A percentile compares a stretch with the other conserved stretches of the same genome.
phyloP scores from a whole-genome alignment of 495 filamentous ascomycete species.

The Halenospora varia region DNA sequence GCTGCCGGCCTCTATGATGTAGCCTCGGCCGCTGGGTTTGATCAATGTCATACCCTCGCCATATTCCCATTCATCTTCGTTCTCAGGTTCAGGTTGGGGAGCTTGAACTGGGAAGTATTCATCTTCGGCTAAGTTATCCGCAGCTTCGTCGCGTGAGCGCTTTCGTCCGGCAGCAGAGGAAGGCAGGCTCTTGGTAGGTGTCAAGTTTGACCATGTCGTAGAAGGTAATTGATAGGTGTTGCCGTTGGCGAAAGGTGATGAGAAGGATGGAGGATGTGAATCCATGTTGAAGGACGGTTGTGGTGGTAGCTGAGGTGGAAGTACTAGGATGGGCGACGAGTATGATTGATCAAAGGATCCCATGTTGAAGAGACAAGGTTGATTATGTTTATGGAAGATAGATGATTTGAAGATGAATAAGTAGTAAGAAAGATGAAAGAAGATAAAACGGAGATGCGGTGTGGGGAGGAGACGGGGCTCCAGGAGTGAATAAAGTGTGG shows the following conservation, averaged over 20 bases:
- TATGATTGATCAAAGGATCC: slow-evolving; percentile 20
- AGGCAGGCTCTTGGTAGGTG: slow-evolving; percentile 13
- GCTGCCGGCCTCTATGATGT: slow-evolving; percentile 60
- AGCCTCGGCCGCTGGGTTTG: slow-evolving; percentile 57
- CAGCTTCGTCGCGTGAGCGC: slow-evolving; percentile 60
- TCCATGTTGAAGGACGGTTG: slow-evolving; percentile 35
- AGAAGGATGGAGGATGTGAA: slow-evolving; percentile 37
- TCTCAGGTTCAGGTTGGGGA: slow-evolving; percentile 37
- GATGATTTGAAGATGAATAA: slow-evolving; percentile 10
- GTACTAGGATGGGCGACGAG: slow-evolving; percentile 43
- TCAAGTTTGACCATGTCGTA: slow-evolving; percentile 17
- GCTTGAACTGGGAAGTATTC: slow-evolving; percentile 40
- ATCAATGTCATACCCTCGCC: slow-evolving; percentile 75
- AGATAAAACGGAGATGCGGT: slow-evolving; percentile 9
- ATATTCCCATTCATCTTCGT: slow-evolving; percentile 56
- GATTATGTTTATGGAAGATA: too few species aligned
- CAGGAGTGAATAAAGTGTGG: slow-evolving; percentile 5
- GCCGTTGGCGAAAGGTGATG: slow-evolving; percentile 30
- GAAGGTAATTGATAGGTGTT: slow-evolving; percentile 23
- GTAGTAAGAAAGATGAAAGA: slow-evolving; percentile 11
- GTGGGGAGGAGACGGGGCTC: slow-evolving; percentile 8
- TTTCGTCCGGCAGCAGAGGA: slow-evolving; percentile 53
- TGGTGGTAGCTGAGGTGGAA: slow-evolving; percentile 44
- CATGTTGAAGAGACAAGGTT: slow-evolving; percentile 22
- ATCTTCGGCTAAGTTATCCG: slow-evolving; percentile 44